Evolutionary conservation across 371 early-diverging fungal genomes (phyloP).

Genomic region (Mortierella sp.): DNA sequence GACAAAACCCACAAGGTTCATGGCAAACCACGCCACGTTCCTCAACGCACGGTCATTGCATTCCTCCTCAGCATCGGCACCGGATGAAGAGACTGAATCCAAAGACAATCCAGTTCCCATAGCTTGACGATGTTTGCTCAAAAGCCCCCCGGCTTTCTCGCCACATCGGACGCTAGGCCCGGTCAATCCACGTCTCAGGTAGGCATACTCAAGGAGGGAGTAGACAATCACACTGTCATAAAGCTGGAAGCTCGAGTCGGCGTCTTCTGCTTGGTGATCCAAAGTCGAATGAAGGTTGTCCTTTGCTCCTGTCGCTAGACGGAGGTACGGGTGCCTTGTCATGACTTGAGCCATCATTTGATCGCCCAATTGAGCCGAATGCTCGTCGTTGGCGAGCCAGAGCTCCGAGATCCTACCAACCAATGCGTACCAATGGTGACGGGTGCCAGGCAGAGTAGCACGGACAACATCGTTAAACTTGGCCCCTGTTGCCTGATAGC

Average conservation of each 20-base stretch:
- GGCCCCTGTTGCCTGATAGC: background rate
- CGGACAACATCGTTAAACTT: constrained; percentile 46
- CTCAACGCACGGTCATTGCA: constrained; percentile 28
- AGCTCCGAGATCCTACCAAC: constrained; percentile 53
- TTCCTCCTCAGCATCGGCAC: constrained; percentile 15
- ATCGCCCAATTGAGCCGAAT: constrained; percentile 36
- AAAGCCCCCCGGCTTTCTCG: constrained; percentile 47
- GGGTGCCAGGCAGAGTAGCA: constrained; percentile 45
- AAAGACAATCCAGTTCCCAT: constrained; percentile 14
- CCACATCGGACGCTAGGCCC: constrained; percentile 50
- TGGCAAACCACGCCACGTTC: constrained; percentile 42
- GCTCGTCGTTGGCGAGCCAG: constrained; percentile 45
- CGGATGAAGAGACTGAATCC: constrained; percentile 1
- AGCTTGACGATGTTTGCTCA: constrained; percentile 43
- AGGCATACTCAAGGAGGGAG: constrained; percentile 46
- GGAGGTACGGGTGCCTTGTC: constrained; percentile 50
- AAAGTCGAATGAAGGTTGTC: background rate
- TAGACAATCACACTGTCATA: constrained; percentile 52
- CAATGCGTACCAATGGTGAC: constrained; percentile 50
- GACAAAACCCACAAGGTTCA: constrained; percentile 50
- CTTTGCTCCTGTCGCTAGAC: constrained; percentile 12
- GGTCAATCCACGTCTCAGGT: constrained; percentile 47
- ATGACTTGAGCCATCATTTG: constrained; percentile 46
- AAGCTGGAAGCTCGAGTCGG: constrained; percentile 41
- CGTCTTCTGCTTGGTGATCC: constrained; percentile 7